Evolutionary conservation across 805 yeast species (phyloP).

Genomic region (Schizosaccharomyces octosporus): DNA sequence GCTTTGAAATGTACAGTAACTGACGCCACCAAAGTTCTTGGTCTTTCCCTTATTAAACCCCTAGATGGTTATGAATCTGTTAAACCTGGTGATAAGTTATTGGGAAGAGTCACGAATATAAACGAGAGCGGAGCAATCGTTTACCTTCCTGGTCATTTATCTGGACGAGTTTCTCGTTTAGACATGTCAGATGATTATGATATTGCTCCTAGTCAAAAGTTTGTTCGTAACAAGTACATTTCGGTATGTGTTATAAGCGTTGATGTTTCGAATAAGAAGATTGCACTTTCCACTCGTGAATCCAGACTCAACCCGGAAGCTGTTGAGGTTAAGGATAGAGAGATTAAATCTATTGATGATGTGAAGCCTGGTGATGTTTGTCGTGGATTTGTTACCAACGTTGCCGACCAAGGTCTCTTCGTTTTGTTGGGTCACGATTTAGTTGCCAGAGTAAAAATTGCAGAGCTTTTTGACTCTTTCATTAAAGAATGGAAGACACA

Average conservation of each 20-base stretch:
- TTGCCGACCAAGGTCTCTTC: slow-evolving; percentile 42
- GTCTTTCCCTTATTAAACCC: slow-evolving; percentile 18
- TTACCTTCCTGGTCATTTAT: slow-evolving; percentile 37
- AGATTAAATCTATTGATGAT: slow-evolving; percentile 25
- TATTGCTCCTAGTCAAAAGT: slow-evolving; percentile 11
- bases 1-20: slow-evolving; percentile 37
- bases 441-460: slow-evolving; percentile 56
- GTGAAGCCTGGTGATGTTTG: slow-evolving; percentile 46
- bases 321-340: slow-evolving; percentile 14
- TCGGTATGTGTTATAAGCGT: slow-evolving; percentile 14
- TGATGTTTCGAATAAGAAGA: slow-evolving; percentile 25
- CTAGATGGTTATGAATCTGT: slow-evolving; percentile 25
- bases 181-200: slow-evolving; percentile 54
- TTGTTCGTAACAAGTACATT: slow-evolving; percentile 8
- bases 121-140: slow-evolving; percentile 37
- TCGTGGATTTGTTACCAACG: slow-evolving; percentile 54
- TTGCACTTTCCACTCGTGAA: slow-evolving; percentile 41
- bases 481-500: slow-evolving; percentile 72
- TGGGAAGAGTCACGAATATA: slow-evolving; percentile 38
- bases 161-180: slow-evolving; percentile 43
- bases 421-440: slow-evolving; percentile 47
- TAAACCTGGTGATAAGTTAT: slow-evolving; percentile 27
- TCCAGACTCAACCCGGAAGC: slow-evolving; percentile 3
- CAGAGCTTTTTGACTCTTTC: slow-evolving; percentile 59
- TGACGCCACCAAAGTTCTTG: slow-evolving; percentile 23